Evolutionary conservation across 441 rosid species (phyloP).

Genomic region (Theobroma grandiflorum): DNA sequence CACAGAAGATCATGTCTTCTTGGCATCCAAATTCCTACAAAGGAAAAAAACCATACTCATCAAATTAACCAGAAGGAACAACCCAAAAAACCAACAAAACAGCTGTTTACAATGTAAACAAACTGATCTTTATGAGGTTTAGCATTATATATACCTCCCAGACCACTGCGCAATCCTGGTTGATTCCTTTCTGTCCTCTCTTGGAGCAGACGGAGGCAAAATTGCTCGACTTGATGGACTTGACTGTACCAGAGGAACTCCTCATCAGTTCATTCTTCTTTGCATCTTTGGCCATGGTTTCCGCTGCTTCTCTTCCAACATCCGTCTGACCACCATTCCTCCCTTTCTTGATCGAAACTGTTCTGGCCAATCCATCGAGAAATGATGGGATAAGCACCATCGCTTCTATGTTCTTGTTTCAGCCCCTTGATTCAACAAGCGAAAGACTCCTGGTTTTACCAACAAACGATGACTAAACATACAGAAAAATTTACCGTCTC

Average conservation of each 20-base stretch:
- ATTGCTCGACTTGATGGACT: slow-evolving; percentile 51
- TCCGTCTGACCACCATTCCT: slow-evolving; percentile 37
- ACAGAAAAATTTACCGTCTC: no score
- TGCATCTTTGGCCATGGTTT: slow-evolving; percentile 68
- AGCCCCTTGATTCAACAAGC: background rate
- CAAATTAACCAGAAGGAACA: background rate
- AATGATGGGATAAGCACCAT: slow-evolving; percentile 64
- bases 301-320: slow-evolving; percentile 69
- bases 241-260: slow-evolving; percentile 65
- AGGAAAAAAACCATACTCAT: background rate
- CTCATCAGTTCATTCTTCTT: slow-evolving; percentile 66
- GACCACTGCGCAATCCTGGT: slow-evolving; percentile 78
- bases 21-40: slow-evolving; percentile 89
- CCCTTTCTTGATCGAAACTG: slow-evolving; percentile 63
- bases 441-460: background rate
- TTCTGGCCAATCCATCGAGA: slow-evolving; percentile 65
- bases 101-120: no score
- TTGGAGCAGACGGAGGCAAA: slow-evolving; percentile 73
- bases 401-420: background rate
- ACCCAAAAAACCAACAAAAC: no score
- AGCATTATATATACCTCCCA: slow-evolving; percentile 72
- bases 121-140: no score
- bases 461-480: no score
- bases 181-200: slow-evolving; percentile 84
- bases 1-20: slow-evolving; percentile 84